Evolutionary conservation across 768 basidiomycete genomes (phyloP).

Genomic region (Tricholoma hemisulphureum): DNA sequence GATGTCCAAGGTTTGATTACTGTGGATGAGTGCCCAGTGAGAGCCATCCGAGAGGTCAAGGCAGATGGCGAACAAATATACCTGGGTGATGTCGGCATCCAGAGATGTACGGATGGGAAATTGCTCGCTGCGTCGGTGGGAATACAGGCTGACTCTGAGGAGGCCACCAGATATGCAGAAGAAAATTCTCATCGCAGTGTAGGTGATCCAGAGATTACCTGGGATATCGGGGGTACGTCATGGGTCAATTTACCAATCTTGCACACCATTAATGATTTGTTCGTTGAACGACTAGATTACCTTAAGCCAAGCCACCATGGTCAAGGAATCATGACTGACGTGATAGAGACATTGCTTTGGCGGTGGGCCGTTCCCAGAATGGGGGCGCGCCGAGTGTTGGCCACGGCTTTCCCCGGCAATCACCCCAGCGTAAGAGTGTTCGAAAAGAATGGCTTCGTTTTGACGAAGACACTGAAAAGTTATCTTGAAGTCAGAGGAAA

Average conservation of each 20-base stretch:
- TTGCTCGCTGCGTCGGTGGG: slow-evolving; percentile 7
- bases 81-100: slow-evolving; percentile 44
- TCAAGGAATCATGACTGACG: slow-evolving; percentile 73
- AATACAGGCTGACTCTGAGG: slow-evolving; percentile 33
- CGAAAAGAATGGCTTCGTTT: slow-evolving; percentile 60
- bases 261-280: neutral
- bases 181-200: slow-evolving; percentile 40
- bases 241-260: neutral
- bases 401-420: slow-evolving; percentile 51
- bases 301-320: slow-evolving; percentile 61
- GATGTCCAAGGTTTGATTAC: slow-evolving; percentile 22
- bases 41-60: slow-evolving; percentile 48
- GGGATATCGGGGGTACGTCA: slow-evolving; percentile 58
- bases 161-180: slow-evolving; percentile 33
- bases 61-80: slow-evolving; percentile 51
- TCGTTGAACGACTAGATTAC: slow-evolving; percentile 44
- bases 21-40: slow-evolving; percentile 45
- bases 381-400: slow-evolving; percentile 48
- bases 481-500: slow-evolving; percentile 38
- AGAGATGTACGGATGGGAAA: slow-evolving; percentile 22
- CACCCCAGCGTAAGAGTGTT: slow-evolving; percentile 62
- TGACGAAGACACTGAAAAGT: slow-evolving; percentile 38
- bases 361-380: slow-evolving; percentile 67
- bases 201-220: slow-evolving; percentile 58
- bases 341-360: slow-evolving; percentile 49